These are phyloP conservation scores for Fusarium guadeloupense DNA, from an alignment of 2,329 filamentous ascomycete genomes.

Conservation along the genomic window DNA sequence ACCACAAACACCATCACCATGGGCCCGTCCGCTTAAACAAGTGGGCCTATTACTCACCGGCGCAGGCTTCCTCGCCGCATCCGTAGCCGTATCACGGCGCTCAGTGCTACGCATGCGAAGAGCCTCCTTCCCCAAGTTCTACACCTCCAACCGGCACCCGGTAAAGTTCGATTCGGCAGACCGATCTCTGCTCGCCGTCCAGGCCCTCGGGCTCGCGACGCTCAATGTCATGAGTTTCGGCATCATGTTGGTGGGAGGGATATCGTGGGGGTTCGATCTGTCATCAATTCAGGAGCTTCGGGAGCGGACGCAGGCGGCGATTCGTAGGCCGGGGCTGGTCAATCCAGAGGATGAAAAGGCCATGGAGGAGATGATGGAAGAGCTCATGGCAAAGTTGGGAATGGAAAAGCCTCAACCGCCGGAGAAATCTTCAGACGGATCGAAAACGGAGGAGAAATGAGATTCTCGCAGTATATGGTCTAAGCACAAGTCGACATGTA, in stretches of 20 bases:
- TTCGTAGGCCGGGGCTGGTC: constrained; percentile 48
- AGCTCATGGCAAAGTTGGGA: constrained; percentile 63
- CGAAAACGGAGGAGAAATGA: constrained; percentile 22
- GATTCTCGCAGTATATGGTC: background rate
- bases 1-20: constrained; percentile 47
- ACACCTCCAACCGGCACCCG: constrained; percentile 64
- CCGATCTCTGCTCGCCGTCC: constrained; percentile 72
- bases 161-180: constrained; percentile 44
- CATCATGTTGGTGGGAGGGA: constrained; percentile 77
- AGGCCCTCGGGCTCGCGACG: constrained; percentile 87
- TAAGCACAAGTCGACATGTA: constrained; percentile 19
- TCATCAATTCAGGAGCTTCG: constrained; percentile 73
- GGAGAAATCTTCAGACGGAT: constrained; percentile 13
- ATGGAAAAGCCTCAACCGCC: constrained; percentile 44
- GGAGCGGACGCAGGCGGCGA: constrained; percentile 56
- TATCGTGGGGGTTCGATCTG: constrained; percentile 81
- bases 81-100: constrained; percentile 75
- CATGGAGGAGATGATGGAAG: constrained; percentile 69
- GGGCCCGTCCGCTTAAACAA: constrained; percentile 61
- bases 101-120: constrained; percentile 71
- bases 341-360: constrained; percentile 64
- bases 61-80: constrained; percentile 77
- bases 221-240: constrained; percentile 82
- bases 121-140: constrained; percentile 74
- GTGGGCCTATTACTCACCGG: constrained; percentile 78